Conservation (phyloP, 768 basidiomycete species). For the Calocera viscosa region DNA sequence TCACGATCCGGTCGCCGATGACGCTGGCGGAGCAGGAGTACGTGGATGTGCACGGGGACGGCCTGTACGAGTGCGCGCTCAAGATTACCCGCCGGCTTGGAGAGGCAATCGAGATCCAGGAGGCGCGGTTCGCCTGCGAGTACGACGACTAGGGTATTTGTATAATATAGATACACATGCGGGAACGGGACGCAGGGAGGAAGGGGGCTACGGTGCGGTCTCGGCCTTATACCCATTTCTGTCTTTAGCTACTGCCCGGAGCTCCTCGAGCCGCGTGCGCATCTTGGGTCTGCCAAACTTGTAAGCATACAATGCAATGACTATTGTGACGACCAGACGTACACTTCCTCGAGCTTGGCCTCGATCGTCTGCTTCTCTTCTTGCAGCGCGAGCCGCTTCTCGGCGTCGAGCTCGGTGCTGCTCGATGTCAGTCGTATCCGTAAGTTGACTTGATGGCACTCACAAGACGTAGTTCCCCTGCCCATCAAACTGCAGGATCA, state of each 20-base stretch:
- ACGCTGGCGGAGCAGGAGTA: background rate
- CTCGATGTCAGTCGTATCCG: background rate
- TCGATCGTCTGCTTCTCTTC: conserved; percentile 89
- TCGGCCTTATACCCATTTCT: conserved; percentile 5
- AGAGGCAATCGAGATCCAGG: background rate
- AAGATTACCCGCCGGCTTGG: background rate
- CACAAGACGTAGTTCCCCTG: conserved; percentile 93
- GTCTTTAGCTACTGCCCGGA: conserved; percentile 34
- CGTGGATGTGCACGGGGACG: background rate
- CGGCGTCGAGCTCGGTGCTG: conserved; percentile 80
- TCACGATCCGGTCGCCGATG: background rate
- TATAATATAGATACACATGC: background rate
- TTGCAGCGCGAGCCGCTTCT: conserved; percentile 77
- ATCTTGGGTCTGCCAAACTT: conserved; percentile 57
- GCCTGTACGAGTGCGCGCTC: background rate
- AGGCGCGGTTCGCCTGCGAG: background rate
- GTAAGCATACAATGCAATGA: conserved; percentile 10
- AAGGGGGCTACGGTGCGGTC: background rate
- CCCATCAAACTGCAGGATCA: conserved; percentile 85
- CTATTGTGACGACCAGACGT: conserved; percentile 27
- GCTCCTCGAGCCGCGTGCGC: conserved; percentile 57
- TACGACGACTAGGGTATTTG: background rate
- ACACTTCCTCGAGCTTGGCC: conserved; percentile 76
- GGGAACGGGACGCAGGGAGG: background rate
- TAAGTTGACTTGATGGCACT: conserved; percentile 25